Evolutionary conservation across 1,139 yeast genomes (phyloP), one percentile per base, ranked within the genome.

Genomic region (Suhomyces choctaworum): DNA sequence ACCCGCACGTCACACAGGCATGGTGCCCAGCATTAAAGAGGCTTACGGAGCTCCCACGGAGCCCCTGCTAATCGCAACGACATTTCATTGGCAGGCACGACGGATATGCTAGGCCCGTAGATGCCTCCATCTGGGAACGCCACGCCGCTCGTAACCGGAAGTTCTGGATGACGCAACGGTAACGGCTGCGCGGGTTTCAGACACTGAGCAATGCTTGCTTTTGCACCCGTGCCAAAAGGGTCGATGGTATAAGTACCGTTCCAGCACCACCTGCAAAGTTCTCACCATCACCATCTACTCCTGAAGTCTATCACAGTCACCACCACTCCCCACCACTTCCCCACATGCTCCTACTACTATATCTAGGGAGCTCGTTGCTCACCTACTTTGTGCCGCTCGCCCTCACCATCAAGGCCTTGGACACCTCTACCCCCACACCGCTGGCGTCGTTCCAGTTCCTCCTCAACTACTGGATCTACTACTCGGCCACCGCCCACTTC

Each of bases 391-490:
- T 47, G 10, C 51, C 51, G 11, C 22, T 47, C 32, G 46, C 40
- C 13, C 39, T 47, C 15, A 41, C 51, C 8, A 16, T 46, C 27
- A 45, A 44, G 32, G 32, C 48, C 13, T 34, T 47, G 11, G 39
- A 39, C 17, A 11, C 24, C 17, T 15, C 36, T 21, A 25, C 24
- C 11, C n/a, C 32, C 10, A 36, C 31, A 6, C 42, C 37, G n/a
- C 29, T 23, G 14, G 29, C 26, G 4, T 37, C 50, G 10, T 41
- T 24, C 37, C 39, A 37, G 34, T 47, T 41, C 27, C 37, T 47
- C 22, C 34, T 47, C 21, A 47, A 47, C 41, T 47, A 47, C 31
- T 47, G 51, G 51, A 20, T 44, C 19, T 47, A 47, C 37, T 47
- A 40, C 36, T 29, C 41, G 5, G 39, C 32, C 2, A 23, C 40